Evolutionary conservation across 1,284 basidiomycete genomes (phyloP), one percentile per base, ranked within the genome.

Genomic region (Sutorius eximius): DNA sequence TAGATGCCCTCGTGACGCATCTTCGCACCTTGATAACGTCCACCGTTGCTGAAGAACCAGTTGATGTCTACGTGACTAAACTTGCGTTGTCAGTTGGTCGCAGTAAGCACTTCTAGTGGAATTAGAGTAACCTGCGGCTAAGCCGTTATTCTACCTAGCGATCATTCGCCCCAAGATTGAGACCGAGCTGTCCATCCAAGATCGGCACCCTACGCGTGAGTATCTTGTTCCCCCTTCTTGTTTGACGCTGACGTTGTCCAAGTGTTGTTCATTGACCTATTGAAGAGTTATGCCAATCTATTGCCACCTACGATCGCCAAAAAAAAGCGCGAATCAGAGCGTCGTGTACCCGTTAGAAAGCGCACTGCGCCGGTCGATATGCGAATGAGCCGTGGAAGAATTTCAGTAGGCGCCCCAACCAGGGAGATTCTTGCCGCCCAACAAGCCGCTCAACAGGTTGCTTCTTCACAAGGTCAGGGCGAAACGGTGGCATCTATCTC

Each of bases 281-380:
- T 98, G 57, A 85, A 82, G 59, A 81, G 91, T 66, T 93, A 95
- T 67, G 77, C 80, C 16, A 77, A 76, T 4, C 81, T 97, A 52
- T 77, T 98, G 52, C 93, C 95, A 0, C 82, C 86, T 0, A 84
- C 94, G 0, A 85, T 97, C 55, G 77, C 82, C 47, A 85, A 85
- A 67, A 96, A 95, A 78, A 90, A 89, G 62, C 84, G 85, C 41
- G 93, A 96, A 66, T 86, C 88, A 0, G 91, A 92, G 61, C 85
- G 93, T 46, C 86, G 85, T 55, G 78, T 89, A 51, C 93, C 92
- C 6, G 69, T 85, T 22, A 82, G 94, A 43, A 96, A 95, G 68
- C 87, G 92, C 49, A 96, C 95, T 1, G 87, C 88, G 0, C 88
- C 89, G 0, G 78, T 97, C 43, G 95, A 98, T 72, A 87, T 95